Base-by-base conservation (phyloP, 352 stramenopile genomes). In the Phytopythium oedochilum region DNA sequence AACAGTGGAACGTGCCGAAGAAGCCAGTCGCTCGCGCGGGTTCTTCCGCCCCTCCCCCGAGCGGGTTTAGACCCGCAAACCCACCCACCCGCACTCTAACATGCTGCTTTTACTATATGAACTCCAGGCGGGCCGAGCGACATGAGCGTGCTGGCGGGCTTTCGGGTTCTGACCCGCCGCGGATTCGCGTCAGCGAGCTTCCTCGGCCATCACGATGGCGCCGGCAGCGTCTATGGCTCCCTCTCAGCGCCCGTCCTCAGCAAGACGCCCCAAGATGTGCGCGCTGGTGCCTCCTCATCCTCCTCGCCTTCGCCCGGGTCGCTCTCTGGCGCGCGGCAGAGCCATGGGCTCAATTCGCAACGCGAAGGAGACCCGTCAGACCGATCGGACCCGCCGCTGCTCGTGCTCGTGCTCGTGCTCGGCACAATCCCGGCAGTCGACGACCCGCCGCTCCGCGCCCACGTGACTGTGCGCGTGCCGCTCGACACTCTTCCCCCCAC, bases 261-360 rank as follows among this genome's bases (percentile, higher is more conserved):
- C 28, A 53, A 53, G 47, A 29, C 47, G 29, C 46, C 18, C n/a
- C 26, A 17, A 29, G 46, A 42, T 53, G 46, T 29, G 28, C 9
- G n/a, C 1, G 4, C 20, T 5, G 45, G 15, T 12, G 7, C 45
- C 7, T 38, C 31, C 44, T 29, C 44, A 26, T 35, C 26, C 44
- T 51, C 44, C 42, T 22, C 4, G 12, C 26, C n/a, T 29, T 52
- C 46, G n/a, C 12, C n/a, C 7, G 9, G 4, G 10, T 17, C 46
- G 12, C 47, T 53, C 47, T 53, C 47, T 53, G 47, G 47, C 47
- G 47, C 47, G 20, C 29, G 29, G 47, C 47, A 53, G 47, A 40
- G 47, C 31, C 31, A 29, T 31, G 47, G 47, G 20, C 31, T 53
- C 47, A 38, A 42, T 22, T n/a, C n/a, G n/a, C 38, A 44, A 44